Base-by-base conservation (phyloP, 805 yeast genomes). In the Saccharomycopsis selenospora region DNA sequence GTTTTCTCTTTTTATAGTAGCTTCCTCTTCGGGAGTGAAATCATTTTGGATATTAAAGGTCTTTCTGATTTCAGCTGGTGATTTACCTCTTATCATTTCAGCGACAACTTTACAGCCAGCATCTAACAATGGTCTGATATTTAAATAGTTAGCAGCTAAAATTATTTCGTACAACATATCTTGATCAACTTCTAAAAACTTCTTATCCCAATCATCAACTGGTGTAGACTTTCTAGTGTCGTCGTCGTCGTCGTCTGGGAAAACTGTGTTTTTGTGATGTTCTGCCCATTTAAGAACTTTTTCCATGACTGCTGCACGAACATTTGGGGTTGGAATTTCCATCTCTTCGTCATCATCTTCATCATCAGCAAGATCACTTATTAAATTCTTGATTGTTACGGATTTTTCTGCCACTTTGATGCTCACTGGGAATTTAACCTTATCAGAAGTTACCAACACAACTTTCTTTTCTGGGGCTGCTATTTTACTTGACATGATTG, bases 211-310 rank as follows among this genome's bases (percentile, higher is more conserved):
- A 42, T 89, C 89, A 53, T 85, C 91, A 45, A 91, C 88, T 3
- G 95, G 96, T 2, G 89, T 88, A n/a, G 91, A 75, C 62, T 85
- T 86, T 63, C 85, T 80, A 22, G 86, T 77, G 57, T 87, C 95
- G 47, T 84, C 90, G 55, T 87, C 96, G 50, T 79, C 87, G 47
- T 82, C 90, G 54, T 81, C 88, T 17, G 86, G 85, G 66, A 82
- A 82, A 17, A 71, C 72, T 7, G 85, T 76, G 62, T 86, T 89
- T 64, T 82, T 85, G 71, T 91, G 96, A 64, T 91, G 93, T 61
- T 86, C 95, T 59, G 96, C 89, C 95, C 96, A 91, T 63, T 91
- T 96, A 47, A 91, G 72, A n/a, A 91, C 91, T 62, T 89, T 88
- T 64, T 84, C 79, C 67, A 91, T 73, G 18, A 91, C 95, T 14